A percentile compares a stretch with the other conserved stretches of the same genome.
phyloP scores from a whole-genome alignment of 106 monocot genomes.

The Allium cepa region DNA sequence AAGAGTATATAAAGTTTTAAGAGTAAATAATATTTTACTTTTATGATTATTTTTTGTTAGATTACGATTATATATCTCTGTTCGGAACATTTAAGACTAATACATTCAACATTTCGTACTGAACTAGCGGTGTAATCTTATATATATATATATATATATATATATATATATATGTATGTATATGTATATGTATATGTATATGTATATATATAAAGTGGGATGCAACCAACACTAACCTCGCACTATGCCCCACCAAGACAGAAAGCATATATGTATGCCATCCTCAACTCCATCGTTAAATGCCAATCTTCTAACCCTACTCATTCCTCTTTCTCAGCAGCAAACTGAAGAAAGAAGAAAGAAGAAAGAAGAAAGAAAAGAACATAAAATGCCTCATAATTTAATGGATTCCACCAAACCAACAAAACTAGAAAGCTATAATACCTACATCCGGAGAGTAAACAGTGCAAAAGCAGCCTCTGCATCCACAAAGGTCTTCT shows the following conservation, averaged over 20 bases:
- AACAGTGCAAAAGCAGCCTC: conserved; percentile 20
- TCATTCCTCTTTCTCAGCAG: not conserved
- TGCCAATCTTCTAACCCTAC: not conserved
- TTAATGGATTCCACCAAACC: conserved; percentile 4
- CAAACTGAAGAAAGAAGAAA: not conserved
- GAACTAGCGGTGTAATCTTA: too few species aligned
- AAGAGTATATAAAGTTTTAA: too few species aligned
- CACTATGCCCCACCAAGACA: not conserved
- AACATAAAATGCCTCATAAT: not conserved
- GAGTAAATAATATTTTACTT: too few species aligned
- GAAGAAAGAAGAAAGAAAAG: not conserved
- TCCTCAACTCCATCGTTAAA: not conserved
- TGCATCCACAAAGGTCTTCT: conserved; percentile 27
- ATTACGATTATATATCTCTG: too few species aligned
- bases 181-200: too few species aligned
- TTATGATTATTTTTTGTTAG: too few species aligned
- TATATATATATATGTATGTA: too few species aligned
- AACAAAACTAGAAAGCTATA: conserved; percentile 19
- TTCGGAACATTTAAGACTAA: too few species aligned
- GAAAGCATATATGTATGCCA: not conserved
- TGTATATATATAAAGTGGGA: not conserved
- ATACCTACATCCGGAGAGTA: conserved; percentile 22
- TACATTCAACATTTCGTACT: too few species aligned
- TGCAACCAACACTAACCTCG: not conserved
- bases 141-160: too few species aligned